Base-by-base conservation (phyloP, 2,329 filamentous ascomycete species). In the Alternaria dauci region DNA sequence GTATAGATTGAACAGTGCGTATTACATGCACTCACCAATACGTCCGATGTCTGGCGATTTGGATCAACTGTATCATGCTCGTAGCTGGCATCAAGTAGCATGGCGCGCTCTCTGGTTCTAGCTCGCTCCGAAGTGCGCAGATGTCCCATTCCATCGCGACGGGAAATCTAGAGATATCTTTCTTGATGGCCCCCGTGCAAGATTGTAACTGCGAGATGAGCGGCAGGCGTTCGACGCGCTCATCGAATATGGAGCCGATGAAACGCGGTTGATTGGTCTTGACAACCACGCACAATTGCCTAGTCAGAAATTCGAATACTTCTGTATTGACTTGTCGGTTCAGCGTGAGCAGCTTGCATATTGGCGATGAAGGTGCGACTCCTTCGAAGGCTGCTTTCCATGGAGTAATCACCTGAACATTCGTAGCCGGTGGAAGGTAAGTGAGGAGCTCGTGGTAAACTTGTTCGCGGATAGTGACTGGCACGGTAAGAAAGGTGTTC, bases 131-230 rank as follows among this genome's bases (percentile, higher is more conserved):
- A 41, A 11, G 12, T 8, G 7, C 38, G 18, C 11, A 41, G 38
- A 20, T 11, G n/a, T 41, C 38, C 38, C 38, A 41, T 43, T 58
- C 55, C 43, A 61, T 61, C 5, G 55, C 59, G 4, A 61, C 39
- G 1, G 59, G 55, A 32, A 50, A 55, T n/a, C 38, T 54, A 5
- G 48, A 34, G 4, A 25, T 30, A 18, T 32, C 46, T 23, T 61
- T 61, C 7, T 18, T 20, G 5, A 50, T 41, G 2, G 34, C 39
- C 12, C 38, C 36, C 18, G 53, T 50, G 11, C 39, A 20, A 38
- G 59, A 58, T 18, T 52, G 36, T 14, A 61, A 43, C 20, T 58
- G 59, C 26, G 59, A 61, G 20, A 58, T 52, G 20, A 61, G 25
- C 7, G 54, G 43, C 25, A 52, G 12, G 28, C 34, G 48, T 9